Percentiles rank a stretch among this genome's conserved stretches.
Evolutionary conservation across 1,139 yeast genomes (phyloP).

Genomic region (Suhomyces kunorum): DNA sequence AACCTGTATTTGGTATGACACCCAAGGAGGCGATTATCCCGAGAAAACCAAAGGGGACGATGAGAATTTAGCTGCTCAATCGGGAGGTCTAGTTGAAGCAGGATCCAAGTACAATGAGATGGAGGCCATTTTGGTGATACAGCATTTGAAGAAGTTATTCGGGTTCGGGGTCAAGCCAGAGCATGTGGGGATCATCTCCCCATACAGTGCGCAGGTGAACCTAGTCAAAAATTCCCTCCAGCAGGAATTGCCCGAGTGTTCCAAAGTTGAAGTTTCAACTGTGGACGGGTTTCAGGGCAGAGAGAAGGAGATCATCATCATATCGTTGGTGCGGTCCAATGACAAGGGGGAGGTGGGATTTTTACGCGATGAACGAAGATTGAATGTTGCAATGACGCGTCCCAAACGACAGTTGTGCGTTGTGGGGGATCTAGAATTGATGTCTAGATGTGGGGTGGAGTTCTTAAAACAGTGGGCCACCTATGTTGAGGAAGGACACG

Average conservation of each 20-base stretch:
- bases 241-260: constrained; percentile 19
- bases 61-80: constrained; percentile 24
- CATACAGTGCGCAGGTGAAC: constrained; percentile 85
- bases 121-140: constrained; percentile 62
- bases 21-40: constrained; percentile 85
- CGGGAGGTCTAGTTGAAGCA: constrained; percentile 16
- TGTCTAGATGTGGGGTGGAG: constrained; percentile 39
- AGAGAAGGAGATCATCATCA: constrained; percentile 58
- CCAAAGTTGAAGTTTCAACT: constrained; percentile 41
- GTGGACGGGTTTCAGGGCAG: constrained; percentile 58
- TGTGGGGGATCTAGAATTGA: constrained; percentile 77
- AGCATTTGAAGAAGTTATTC: constrained; percentile 56
- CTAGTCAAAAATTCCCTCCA: constrained; percentile 50
- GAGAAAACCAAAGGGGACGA: constrained; percentile 53
- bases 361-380: constrained; percentile 55
- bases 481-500: constrained; percentile 54
- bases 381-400: constrained; percentile 91
- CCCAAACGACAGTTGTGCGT: constrained; percentile 84
- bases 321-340: constrained; percentile 64
- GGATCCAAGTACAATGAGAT: constrained; percentile 70
- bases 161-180: constrained; percentile 47
- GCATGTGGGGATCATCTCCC: constrained; percentile 81
- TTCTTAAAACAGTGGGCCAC: constrained; percentile 68
- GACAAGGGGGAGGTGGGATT: constrained; percentile 54
- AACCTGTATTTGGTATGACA: constrained; percentile 76